Conservation (phyloP, 306 rosid genomes). For the Cucumis cinereus region DNA sequence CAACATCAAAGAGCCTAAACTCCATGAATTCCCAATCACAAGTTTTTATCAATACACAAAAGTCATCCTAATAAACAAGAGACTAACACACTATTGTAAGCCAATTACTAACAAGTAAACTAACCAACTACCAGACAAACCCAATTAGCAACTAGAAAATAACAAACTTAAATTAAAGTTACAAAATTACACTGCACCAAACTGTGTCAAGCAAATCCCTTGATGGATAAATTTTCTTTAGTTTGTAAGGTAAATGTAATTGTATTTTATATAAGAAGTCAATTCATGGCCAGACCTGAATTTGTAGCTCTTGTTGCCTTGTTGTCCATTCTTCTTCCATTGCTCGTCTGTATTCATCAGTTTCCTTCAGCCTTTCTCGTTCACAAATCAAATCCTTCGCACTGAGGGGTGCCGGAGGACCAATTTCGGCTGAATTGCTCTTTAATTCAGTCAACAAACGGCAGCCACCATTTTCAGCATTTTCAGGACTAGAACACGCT, state of each 20-base stretch:
- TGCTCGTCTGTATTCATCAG: constrained; percentile 74
- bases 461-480: constrained; percentile 4
- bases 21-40: neutral
- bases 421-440: constrained; percentile 12
- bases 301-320: constrained; percentile 61
- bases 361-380: constrained; percentile 74
- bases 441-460: neutral
- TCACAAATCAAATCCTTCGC: constrained; percentile 38
- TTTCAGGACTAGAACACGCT: constrained; percentile 29
- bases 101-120: neutral
- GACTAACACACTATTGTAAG: neutral
- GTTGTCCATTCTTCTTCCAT: constrained; percentile 80
- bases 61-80: neutral
- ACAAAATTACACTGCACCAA: neutral
- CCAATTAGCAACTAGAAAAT: neutral
- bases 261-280: neutral
- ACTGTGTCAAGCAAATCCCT: neutral
- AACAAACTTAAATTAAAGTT: neutral
- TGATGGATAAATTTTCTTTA: neutral
- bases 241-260: neutral
- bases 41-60: neutral
- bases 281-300: constrained; percentile 49
- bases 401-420: constrained; percentile 6
- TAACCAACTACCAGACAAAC: neutral
- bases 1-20: neutral